Evolutionary conservation across 352 stramenopile genomes (phyloP).

Genomic region (Phytophthora podocarpi): DNA sequence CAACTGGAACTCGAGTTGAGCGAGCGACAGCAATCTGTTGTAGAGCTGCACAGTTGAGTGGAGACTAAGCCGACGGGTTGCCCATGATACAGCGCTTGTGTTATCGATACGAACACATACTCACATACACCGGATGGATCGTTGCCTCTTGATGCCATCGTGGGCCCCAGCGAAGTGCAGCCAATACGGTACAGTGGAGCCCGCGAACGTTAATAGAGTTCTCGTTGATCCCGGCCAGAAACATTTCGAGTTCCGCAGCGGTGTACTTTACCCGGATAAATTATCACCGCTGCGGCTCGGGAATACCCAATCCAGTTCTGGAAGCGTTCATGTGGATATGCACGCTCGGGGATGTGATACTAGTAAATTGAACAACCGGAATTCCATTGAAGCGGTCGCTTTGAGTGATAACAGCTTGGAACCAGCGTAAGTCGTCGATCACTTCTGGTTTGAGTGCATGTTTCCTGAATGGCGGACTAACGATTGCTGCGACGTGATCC

Average conservation of each 20-base stretch:
- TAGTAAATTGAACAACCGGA: constrained; percentile 5
- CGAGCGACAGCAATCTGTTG: constrained; percentile 20
- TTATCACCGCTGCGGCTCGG: constrained; percentile 3
- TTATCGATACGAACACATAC: constrained; percentile 29
- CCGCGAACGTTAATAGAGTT: constrained; percentile 29
- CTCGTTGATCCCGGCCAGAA: neutral
- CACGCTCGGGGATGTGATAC: neutral
- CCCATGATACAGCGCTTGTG: constrained; percentile 16
- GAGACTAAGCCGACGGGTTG: neutral
- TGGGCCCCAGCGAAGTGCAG: constrained; percentile 10
- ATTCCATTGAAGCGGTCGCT: constrained; percentile 7
- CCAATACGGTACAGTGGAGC: constrained; percentile 11
- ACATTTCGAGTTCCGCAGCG: neutral
- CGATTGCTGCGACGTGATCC: neutral
- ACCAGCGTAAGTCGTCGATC: constrained; percentile 12
- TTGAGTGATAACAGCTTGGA: neutral
- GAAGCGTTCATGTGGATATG: constrained; percentile 33
- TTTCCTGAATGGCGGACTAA: neutral
- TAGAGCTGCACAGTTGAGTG: constrained; percentile 2
- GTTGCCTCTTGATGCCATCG: neutral
- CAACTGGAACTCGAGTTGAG: constrained; percentile 17
- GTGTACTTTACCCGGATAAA: constrained; percentile 16
- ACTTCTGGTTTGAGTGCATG: neutral
- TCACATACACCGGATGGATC: neutral
- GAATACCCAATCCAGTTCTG: constrained; percentile 9